Percentiles rank a stretch among this genome's conserved stretches.
These are phyloP conservation scores for Saturnispora sanitii DNA, from an alignment of 805 yeast genomes.

Conservation along the genomic window DNA sequence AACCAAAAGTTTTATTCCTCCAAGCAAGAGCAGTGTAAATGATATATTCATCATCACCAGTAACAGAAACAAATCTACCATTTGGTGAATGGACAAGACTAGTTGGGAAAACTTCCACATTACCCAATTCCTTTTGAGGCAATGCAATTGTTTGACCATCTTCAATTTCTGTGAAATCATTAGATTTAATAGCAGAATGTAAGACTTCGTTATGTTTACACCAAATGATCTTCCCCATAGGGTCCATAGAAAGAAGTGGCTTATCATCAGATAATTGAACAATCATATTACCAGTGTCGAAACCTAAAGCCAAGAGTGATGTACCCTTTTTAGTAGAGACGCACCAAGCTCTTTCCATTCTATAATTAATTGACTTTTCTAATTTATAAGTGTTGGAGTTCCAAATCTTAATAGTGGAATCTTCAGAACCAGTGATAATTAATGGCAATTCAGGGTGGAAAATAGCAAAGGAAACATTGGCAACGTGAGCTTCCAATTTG, in stretches of 20 bases:
- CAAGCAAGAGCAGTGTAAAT: slow-evolving; percentile 95
- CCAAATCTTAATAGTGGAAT: slow-evolving; percentile 91
- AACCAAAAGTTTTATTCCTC: slow-evolving; percentile 92
- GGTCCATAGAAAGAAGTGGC: slow-evolving; percentile 89
- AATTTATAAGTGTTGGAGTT: slow-evolving; percentile 87
- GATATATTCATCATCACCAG: slow-evolving; percentile 97
- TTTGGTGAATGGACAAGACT: slow-evolving; percentile 87
- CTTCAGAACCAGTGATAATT: slow-evolving; percentile 94
- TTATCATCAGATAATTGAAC: slow-evolving; percentile 87
- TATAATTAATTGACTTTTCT: slow-evolving; percentile 83
- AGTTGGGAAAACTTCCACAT: slow-evolving; percentile 87
- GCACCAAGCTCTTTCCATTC: slow-evolving; percentile 97
- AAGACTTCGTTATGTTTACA: slow-evolving; percentile 84
- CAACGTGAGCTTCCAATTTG: slow-evolving; percentile 83
- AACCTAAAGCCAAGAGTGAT: slow-evolving; percentile 82
- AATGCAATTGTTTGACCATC: slow-evolving; percentile 77
- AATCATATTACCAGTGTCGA: slow-evolving; percentile 89
- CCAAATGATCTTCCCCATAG: slow-evolving; percentile 85
- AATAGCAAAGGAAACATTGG: slow-evolving; percentile 92
- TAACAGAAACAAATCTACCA: slow-evolving; percentile 92
- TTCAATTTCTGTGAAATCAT: slow-evolving; percentile 45
- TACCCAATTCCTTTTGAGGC: slow-evolving; percentile 85
- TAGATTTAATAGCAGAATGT: slow-evolving; percentile 64
- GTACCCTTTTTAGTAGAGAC: slow-evolving; percentile 63
- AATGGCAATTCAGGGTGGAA: slow-evolving; percentile 97